These are phyloP conservation scores for Astrocystis sublimbata DNA, from an alignment of 495 filamentous ascomycete genomes.

Conservation along the genomic window DNA sequence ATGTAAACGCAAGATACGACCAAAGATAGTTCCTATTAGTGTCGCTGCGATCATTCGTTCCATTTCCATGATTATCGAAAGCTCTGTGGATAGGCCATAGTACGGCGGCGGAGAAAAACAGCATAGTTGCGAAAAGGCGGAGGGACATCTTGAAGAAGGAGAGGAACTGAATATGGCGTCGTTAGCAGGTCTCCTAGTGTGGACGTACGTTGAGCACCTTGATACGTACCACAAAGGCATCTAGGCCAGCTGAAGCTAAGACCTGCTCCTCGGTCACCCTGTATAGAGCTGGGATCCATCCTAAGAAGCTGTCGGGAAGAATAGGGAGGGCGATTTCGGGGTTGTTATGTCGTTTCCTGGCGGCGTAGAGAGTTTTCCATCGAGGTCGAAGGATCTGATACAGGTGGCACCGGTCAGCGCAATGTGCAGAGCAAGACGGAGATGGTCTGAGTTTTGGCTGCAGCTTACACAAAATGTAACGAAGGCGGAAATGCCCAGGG, in stretches of 20 bases:
- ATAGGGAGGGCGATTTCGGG: conserved; percentile 75
- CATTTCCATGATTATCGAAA: conserved; percentile 37
- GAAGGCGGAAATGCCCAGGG: conserved; percentile 53
- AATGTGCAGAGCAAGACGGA: conserved; percentile 17
- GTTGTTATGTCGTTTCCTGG: conserved; percentile 70
- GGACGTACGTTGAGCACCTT: neutral
- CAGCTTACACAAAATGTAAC: conserved; percentile 55
- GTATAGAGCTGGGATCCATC: conserved; percentile 93
- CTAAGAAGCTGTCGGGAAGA: conserved; percentile 83
- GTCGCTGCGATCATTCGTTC: conserved; percentile 24
- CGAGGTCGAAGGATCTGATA: conserved; percentile 72
- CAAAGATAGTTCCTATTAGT: conserved; percentile 68
- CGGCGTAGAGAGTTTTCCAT: conserved; percentile 92
- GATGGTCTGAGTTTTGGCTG: neutral
- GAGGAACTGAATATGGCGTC: conserved; percentile 62
- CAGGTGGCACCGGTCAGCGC: conserved; percentile 23
- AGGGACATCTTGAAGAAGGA: conserved; percentile 93
- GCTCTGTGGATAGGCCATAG: conserved; percentile 83
- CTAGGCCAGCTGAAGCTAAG: conserved; percentile 84
- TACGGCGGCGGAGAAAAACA: conserved; percentile 76
- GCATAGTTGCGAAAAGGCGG: conserved; percentile 73
- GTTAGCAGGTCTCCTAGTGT: neutral
- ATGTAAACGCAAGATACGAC: conserved; percentile 90
- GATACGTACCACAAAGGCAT: conserved; percentile 83
- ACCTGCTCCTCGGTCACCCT: conserved; percentile 85